Evolutionary conservation across 1,284 basidiomycete genomes (phyloP), one percentile per base, ranked within the genome.

Genomic region (Tilletia setariae): DNA sequence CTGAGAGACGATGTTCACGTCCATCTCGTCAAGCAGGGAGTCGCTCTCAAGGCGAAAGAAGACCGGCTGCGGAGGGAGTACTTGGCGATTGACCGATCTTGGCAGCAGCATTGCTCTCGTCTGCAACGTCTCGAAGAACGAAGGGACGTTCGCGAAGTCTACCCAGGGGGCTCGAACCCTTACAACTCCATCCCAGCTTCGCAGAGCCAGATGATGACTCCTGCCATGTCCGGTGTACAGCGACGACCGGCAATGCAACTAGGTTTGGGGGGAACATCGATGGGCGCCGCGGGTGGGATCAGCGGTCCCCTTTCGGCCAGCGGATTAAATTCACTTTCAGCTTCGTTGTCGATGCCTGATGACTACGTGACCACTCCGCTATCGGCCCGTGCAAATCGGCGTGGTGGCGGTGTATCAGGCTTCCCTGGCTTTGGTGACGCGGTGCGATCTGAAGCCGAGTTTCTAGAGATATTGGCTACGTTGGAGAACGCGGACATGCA

Each of bases 391-490:
- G 67, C 72, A 13, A 79, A 79, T 64, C 73, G 77, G 23, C 67
- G 77, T 28, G 71, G 68, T 53, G 35, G 35, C 4, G 68, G 67
- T 6, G 72, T 74, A 51, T 51, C 71, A 2, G 79, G 76, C 4
- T 72, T 74, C 30, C 70, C 75, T 15, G 78, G 76, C 16, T 86
- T 93, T 71, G 92, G 93, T 25, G 94, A 98, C 82, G 90, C 92
- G 7, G 94, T 95, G 13, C 89, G 93, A 1, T 94, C 93, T 21
- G 95, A 98, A 83, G 87, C 96, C 68, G 95, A 98, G 85, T 94
- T 97, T 88, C 91, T 97, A 79, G 93, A 94, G 84, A 94, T 98
- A 79, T 90, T 98, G 67, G 93, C 92, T 13, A 93, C 90, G 77
- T 85, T 97, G 47, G 94, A 93, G 62, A 92, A 90, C 74, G 92